Evolutionary conservation across 2,329 filamentous ascomycete species (phyloP).

Genomic region (Sporothrix phasma): DNA sequence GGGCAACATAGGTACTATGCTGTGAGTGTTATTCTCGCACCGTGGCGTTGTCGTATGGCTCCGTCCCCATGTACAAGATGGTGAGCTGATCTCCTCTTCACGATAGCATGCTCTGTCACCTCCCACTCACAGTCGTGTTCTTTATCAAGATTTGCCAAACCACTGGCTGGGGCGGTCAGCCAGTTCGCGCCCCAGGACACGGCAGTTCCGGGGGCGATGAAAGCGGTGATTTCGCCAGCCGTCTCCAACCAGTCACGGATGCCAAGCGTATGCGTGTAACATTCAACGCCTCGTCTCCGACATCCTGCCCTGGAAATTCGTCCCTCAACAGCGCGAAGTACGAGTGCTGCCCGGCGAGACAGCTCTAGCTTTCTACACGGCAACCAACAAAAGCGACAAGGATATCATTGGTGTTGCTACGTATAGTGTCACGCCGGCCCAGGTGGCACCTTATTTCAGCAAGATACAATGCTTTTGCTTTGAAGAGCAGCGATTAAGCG

Average conservation of each 20-base stretch:
- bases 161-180: slow-evolving; percentile 87
- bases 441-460: slow-evolving; percentile 95
- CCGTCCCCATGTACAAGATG: slow-evolving; percentile 82
- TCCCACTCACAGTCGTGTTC: slow-evolving; percentile 2
- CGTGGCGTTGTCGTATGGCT: slow-evolving; percentile 71
- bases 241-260: slow-evolving; percentile 69
- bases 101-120: background rate
- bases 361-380: slow-evolving; percentile 93
- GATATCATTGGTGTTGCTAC: slow-evolving; percentile 98
- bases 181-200: slow-evolving; percentile 69
- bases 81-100: slow-evolving; percentile 32
- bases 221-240: slow-evolving; percentile 56
- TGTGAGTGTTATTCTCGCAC: slow-evolving; percentile 67
- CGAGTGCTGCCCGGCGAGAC: slow-evolving; percentile 92
- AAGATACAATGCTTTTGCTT: slow-evolving; percentile 99
- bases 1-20: slow-evolving; percentile 42
- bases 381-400: slow-evolving; percentile 77
- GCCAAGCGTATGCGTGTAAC: slow-evolving; percentile 86
- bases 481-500: slow-evolving; percentile 88
- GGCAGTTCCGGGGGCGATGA: slow-evolving; percentile 38
- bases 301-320: slow-evolving; percentile 93
- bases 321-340: slow-evolving; percentile 92
- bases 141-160: slow-evolving; percentile 62
- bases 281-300: slow-evolving; percentile 93
- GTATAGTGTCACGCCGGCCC: slow-evolving; percentile 90